Evolutionary conservation across 352 stramenopile genomes (phyloP), one percentile per base, ranked within the genome.

Genomic region (Globisporangium iwayamae): DNA sequence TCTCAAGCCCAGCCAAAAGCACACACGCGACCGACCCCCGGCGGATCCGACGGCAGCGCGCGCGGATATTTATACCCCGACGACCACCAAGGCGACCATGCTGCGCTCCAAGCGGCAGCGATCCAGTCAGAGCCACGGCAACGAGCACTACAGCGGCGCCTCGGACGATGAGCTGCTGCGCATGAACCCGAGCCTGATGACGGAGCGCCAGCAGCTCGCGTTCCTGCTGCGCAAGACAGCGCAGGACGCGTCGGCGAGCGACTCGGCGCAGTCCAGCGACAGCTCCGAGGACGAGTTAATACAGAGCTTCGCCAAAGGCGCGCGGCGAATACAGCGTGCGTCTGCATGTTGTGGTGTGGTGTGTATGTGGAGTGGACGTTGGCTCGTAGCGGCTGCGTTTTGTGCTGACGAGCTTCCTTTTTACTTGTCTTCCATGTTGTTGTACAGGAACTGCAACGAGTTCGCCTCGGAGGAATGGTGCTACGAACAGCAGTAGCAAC

Each of bases 201-300:
- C 85, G 0, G 85, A 94, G 69, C 78, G 85, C 25, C 85, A 94
- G 63, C 85, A 94, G 64, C 68, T 94, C 53, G 85, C 85, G 60
- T 94, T 94, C 66, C 64, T 94, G 25, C 65, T 94, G 68, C 83
- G 85, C 20, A 82, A 78, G 54, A 93, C 85, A 3, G 85, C 85
- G 25, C 81, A 75, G 22, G 74, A 78, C n/a, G 73, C 80, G 39
- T 85, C 80, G 14, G 30, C 51, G 20, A 69, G 50, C 34, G 48
- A 64, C 30, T 75, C 80, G 56, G 56, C 25, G 36, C 68, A 67
- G 52, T 55, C 69, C 57, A 52, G 54, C 9, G 74, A 63, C 22
- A 78, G 69, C 34, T 70, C 68, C 18, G 70, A 78, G 4, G 69
- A 81, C 11, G 76, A 72, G 45, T 28, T 57, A 25, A 62, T 51